A percentile compares a stretch with the other conserved stretches of the same genome.
Conservation (phyloP, 2,329 filamentous ascomycete genomes). For the Colletotrichum nymphaeae region DNA sequence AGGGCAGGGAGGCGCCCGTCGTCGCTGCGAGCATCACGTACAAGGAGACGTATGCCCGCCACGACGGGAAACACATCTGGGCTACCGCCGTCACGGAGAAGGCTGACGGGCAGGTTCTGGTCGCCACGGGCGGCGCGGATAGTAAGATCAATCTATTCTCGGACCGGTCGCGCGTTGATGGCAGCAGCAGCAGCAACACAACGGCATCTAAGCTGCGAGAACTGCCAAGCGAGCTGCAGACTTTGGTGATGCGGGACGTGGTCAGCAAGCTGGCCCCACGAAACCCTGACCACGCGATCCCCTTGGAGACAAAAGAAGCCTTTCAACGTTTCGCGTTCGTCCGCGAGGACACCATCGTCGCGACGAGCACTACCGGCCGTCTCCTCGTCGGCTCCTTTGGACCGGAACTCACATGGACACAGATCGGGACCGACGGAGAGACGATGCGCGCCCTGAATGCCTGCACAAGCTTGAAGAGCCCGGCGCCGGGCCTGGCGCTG, state of each 20-base stretch:
- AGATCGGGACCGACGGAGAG: slow-evolving; percentile 49
- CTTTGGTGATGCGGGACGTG: slow-evolving; percentile 48
- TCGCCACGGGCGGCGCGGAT: slow-evolving; percentile 88
- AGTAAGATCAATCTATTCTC: slow-evolving; percentile 69
- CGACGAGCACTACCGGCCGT: slow-evolving; percentile 70
- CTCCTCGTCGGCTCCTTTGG: slow-evolving; percentile 60
- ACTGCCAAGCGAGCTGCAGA: slow-evolving; percentile 35
- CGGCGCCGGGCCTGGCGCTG: slow-evolving; percentile 52
- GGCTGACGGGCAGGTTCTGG: slow-evolving; percentile 48
- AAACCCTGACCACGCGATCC: slow-evolving; percentile 44
- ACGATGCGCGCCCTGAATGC: slow-evolving; percentile 52
- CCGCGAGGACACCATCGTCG: slow-evolving; percentile 61
- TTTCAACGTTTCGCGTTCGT: slow-evolving; percentile 75
- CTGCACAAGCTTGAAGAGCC: slow-evolving; percentile 59
- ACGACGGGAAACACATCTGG: slow-evolving; percentile 94
- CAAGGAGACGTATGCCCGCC: slow-evolving; percentile 68
- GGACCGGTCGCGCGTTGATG: slow-evolving; percentile 29
- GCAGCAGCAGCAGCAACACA: too few relatives aligned
- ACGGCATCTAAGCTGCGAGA: not conserved
- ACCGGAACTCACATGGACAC: slow-evolving; percentile 53
- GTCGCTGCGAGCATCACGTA: slow-evolving; percentile 57
- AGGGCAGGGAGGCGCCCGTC: slow-evolving; percentile 7
- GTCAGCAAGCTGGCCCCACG: slow-evolving; percentile 37
- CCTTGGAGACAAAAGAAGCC: slow-evolving; percentile 48
- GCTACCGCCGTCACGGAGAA: slow-evolving; percentile 63